Evolutionary conservation across 148 eudicot genomes (phyloP).

Genomic region (Rhododendron ferrugineum): DNA sequence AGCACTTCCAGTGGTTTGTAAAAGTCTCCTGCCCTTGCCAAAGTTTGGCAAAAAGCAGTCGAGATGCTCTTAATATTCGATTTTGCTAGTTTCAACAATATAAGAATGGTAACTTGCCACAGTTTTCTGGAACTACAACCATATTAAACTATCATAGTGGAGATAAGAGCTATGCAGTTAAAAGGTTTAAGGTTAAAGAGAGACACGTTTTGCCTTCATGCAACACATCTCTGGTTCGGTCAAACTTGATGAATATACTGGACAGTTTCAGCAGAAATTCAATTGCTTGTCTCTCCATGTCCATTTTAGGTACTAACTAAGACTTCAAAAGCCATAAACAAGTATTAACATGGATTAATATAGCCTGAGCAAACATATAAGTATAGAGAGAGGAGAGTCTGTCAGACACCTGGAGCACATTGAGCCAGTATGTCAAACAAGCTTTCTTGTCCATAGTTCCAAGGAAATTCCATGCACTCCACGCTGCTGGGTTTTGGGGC

Average conservation of each 20-base stretch:
- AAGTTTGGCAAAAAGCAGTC: not conserved
- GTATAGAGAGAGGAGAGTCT: constrained; percentile 6
- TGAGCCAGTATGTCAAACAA: constrained; percentile 94
- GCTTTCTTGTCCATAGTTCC: constrained; percentile 60
- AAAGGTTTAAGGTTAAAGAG: not conserved
- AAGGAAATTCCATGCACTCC: constrained; percentile 97
- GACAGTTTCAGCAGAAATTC: not conserved
- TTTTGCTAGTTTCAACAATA: not conserved
- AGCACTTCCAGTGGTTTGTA: not conserved
- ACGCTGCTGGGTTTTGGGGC: constrained; percentile 85
- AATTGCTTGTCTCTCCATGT: not conserved
- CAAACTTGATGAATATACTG: not conserved
- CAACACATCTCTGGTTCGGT: not conserved
- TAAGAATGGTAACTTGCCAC: not conserved
- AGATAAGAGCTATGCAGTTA: not conserved
- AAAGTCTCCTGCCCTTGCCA: not conserved
- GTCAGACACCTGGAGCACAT: constrained; percentile 75
- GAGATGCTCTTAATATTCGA: not conserved
- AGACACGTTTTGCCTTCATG: not conserved
- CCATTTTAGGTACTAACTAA: not conserved
- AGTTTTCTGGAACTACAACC: not conserved
- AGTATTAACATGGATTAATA: not conserved
- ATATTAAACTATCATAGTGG: not conserved
- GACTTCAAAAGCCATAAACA: not conserved
- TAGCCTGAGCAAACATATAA: not conserved